Conservation (phyloP, 2,329 filamentous ascomycete species). For the Penicillium sp. region DNA sequence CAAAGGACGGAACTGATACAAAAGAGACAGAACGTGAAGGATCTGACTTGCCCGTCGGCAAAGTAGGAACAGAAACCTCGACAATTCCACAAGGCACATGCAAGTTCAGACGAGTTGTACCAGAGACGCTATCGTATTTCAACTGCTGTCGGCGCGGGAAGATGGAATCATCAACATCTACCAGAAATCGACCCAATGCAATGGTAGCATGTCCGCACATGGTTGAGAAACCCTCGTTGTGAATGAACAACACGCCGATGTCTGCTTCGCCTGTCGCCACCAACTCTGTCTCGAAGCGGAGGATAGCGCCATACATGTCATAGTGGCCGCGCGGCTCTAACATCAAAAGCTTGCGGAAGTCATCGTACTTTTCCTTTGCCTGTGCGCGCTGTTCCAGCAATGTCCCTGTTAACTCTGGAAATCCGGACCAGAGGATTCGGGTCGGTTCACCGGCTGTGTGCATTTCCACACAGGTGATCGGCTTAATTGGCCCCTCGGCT, state of each 20-base stretch:
- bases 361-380: conserved; percentile 39
- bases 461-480: conserved; percentile 41
- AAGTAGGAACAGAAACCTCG: conserved; percentile 40
- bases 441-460: conserved; percentile 53
- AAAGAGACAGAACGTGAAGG: conserved; percentile 41
- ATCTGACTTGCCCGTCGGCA: conserved; percentile 36
- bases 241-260: conserved; percentile 50
- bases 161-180: conserved; percentile 39
- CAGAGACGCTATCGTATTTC: conserved; percentile 22
- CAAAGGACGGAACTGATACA: conserved; percentile 45
- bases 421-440: conserved; percentile 46
- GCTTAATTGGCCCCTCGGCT: background rate
- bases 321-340: conserved; percentile 51
- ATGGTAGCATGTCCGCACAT: conserved; percentile 56
- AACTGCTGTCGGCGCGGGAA: conserved; percentile 41
- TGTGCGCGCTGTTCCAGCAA: conserved; percentile 43
- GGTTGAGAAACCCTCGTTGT: conserved; percentile 50
- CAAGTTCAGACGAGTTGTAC: conserved; percentile 35
- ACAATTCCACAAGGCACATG: conserved; percentile 50
- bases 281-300: conserved; percentile 44
- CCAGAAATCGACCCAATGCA: conserved; percentile 46
- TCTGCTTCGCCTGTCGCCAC: conserved; percentile 42
- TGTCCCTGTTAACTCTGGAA: conserved; percentile 39
- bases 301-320: conserved; percentile 54
- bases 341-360: conserved; percentile 44